phyloP scores from a whole-genome alignment of 768 basidiomycete genomes.

The Collybiopsis confluens region DNA sequence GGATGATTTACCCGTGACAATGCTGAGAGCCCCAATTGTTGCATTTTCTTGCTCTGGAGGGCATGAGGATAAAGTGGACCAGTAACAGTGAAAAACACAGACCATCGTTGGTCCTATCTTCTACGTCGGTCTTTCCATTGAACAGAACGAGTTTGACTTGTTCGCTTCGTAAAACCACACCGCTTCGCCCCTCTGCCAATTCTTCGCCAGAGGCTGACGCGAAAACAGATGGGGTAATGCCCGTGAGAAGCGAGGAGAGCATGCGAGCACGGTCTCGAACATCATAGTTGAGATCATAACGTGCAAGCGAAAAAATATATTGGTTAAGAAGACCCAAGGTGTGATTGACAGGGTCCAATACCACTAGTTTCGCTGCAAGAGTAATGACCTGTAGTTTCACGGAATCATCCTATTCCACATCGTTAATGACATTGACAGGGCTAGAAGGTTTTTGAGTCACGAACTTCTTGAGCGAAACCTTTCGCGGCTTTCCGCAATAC shows the following conservation, averaged over 20 bases:
- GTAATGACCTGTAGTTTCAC: slow-evolving; percentile 85
- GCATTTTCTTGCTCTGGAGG: slow-evolving; percentile 32
- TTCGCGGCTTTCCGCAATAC: slow-evolving; percentile 78
- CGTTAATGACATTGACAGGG: no score
- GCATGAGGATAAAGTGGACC: slow-evolving; percentile 6
- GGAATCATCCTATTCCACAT: slow-evolving; percentile 52
- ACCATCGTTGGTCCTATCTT: slow-evolving; percentile 32
- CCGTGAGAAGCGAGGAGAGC: slow-evolving; percentile 63
- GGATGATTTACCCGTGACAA: slow-evolving; percentile 54
- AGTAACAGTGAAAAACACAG: slow-evolving; percentile 6
- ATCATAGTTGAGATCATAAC: slow-evolving; percentile 87
- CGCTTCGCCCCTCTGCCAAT: slow-evolving; percentile 46
- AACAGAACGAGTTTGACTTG: slow-evolving; percentile 80
- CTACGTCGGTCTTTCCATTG: slow-evolving; percentile 58
- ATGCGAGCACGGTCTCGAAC: slow-evolving; percentile 88
- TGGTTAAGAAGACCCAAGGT: slow-evolving; percentile 51
- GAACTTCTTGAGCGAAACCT: slow-evolving; percentile 68
- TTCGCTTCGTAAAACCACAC: slow-evolving; percentile 77
- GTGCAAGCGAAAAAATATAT: slow-evolving; percentile 79
- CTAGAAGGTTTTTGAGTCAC: no score
- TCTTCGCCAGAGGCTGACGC: slow-evolving; percentile 28
- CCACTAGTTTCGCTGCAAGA: slow-evolving; percentile 80
- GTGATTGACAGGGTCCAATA: slow-evolving; percentile 54
- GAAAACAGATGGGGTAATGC: slow-evolving; percentile 23
- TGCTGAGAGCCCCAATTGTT: slow-evolving; percentile 62